Conservation (phyloP, 169 alveolate species). For the Perkinsus chesapeaki region DNA sequence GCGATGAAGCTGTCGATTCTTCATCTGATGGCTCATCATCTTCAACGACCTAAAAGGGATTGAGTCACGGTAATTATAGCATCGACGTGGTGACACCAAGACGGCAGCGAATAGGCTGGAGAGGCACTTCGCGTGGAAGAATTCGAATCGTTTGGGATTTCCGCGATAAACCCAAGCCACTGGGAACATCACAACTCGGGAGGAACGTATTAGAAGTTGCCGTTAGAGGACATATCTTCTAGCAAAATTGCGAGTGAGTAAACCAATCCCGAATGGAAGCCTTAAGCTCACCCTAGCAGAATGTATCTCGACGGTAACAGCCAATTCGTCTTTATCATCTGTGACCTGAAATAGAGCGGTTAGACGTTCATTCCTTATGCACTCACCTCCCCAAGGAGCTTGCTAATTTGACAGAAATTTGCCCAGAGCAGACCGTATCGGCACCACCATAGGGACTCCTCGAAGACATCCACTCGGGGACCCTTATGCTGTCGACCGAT, state of each 20-base stretch:
- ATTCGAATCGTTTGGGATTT: too few relatives aligned
- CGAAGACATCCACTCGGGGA: background rate
- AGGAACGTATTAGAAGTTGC: too few relatives aligned
- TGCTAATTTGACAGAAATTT: background rate
- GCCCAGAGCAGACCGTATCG: background rate
- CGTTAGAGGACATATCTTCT: too few relatives aligned
- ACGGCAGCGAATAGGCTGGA: too few relatives aligned
- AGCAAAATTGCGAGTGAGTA: too few relatives aligned
- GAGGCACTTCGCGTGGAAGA: too few relatives aligned
- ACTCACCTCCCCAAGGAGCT: background rate
- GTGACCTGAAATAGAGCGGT: background rate
- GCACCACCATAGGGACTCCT: background rate
- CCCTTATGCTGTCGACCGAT: background rate
- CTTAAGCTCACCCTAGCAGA: background rate
- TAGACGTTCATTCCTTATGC: too few relatives aligned
- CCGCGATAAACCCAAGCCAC: too few relatives aligned
- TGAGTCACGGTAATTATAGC: background rate
- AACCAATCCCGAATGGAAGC: too few relatives aligned
- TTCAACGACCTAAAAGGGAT: background rate
- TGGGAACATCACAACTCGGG: too few relatives aligned
- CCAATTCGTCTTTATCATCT: background rate
- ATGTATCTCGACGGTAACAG: background rate
- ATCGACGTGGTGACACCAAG: background rate
- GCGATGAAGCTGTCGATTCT: background rate
- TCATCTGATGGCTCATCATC: background rate